A percentile compares a stretch with the other conserved stretches of the same genome.
Conservation (phyloP, 2,329 filamentous ascomycete genomes). For the Microsporum canis region DNA sequence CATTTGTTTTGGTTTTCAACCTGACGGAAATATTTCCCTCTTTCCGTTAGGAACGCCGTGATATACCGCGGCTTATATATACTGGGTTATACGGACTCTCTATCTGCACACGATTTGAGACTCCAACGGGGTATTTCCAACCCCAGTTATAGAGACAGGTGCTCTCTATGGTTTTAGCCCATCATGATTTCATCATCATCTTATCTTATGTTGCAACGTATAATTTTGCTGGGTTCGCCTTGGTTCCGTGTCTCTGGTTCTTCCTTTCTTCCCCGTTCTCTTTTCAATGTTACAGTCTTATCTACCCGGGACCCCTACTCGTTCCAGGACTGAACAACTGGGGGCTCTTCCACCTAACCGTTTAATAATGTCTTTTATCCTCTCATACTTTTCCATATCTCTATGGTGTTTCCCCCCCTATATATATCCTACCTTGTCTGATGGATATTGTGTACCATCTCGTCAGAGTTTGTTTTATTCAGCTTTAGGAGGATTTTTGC, state of each 20-base stretch:
- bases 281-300: constrained; percentile 1
- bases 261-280: not conserved
- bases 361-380: constrained; percentile 1
- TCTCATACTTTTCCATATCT: not conserved
- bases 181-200: not conserved
- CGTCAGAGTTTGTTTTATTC: not conserved
- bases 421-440: not conserved
- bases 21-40: not conserved
- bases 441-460: not conserved
- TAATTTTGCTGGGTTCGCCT: not conserved
- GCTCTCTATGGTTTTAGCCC: not conserved
- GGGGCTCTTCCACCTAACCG: not conserved
- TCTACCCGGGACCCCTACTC: not conserved
- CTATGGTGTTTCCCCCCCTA: not conserved
- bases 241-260: not conserved
- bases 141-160: not conserved
- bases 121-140: not conserved
- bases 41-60: not conserved
- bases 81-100: not conserved
- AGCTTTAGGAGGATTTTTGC: not conserved
- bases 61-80: not conserved
- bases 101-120: not conserved
- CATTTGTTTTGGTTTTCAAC: not conserved
- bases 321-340: constrained; percentile 2
- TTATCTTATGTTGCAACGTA: constrained; percentile 5